phyloP scores from a whole-genome alignment of 805 yeast genomes.

The Komagataella phaffii region DNA sequence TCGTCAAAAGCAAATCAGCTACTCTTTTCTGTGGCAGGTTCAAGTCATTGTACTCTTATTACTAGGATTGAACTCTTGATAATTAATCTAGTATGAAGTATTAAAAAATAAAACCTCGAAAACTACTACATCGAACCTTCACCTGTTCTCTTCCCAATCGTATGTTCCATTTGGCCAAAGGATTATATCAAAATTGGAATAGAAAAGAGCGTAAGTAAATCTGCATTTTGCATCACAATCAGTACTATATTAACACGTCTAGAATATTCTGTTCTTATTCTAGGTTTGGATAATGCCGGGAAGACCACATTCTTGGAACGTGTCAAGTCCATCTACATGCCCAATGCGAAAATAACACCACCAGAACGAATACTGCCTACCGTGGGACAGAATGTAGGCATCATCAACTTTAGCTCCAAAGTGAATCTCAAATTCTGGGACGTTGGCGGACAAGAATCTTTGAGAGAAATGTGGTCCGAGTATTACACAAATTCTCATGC shows the following conservation, averaged over 20 bases:
- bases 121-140: background rate
- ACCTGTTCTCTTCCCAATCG: background rate
- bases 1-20: background rate
- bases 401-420: constrained; percentile 22
- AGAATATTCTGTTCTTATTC: constrained; percentile 65
- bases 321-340: constrained; percentile 39
- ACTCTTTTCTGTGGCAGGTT: background rate
- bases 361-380: constrained; percentile 74
- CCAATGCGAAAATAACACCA: constrained; percentile 29
- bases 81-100: background rate
- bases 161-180: constrained; percentile 60
- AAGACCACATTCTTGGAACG: constrained; percentile 74
- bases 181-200: constrained; percentile 45
- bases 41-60: background rate
- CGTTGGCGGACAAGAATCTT: constrained; percentile 86
- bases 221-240: background rate
- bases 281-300: constrained; percentile 94
- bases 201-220: constrained; percentile 31
- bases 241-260: background rate
- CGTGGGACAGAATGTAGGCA: constrained; percentile 79
- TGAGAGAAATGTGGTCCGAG: constrained; percentile 76
- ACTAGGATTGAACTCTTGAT: no score
- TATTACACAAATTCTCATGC: constrained; percentile 85
- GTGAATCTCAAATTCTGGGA: constrained; percentile 81
- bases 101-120: background rate